Evolutionary conservation across 176 grass and related monocot genomes (phyloP), one percentile per base, ranked within the genome.

Genomic region (Raddia guianensis): DNA sequence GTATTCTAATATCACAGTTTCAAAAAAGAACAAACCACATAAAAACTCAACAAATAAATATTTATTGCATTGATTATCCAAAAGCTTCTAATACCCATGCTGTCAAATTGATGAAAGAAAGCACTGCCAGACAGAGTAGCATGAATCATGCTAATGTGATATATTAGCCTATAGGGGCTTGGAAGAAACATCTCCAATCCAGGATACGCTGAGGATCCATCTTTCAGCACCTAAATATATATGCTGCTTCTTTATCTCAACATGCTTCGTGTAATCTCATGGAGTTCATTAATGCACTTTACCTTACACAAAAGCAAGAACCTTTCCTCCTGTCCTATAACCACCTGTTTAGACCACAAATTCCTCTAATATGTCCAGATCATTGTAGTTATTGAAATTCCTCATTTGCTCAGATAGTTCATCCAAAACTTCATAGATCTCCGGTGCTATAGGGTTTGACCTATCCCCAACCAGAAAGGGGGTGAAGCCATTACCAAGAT

Each of bases 401-500:
- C 67, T 93, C 73, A 93, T 87, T 71, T 93, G 87, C n/a, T 68
- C 81, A 53, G 81, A 84, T 35, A 90, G 68, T 75, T 83, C 82
- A 51, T 85, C 81, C 48, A 93, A 80, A 62, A 87, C 73, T 63
- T 85, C 87, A 66, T 82, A 90, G 73, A 93, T 93, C 82, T 87
- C 81, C 54, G 84, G 84, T 70, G 87, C 84, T 49, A 87, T 68
- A 20, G 77, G 77, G 67, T 93, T 93, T 14, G 77, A 90, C 18
- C 76, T 84, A 64, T 85, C 81, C 44, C 84, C 91, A 61, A 93
- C 87, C 49, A 82, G 49, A 80, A 93, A 93, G 0, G 91, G 87
- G 21, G 85, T 54, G 27, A 93, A 93, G 8, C 87, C 87, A 65
- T 90, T 93, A 62, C 91, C 91, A 66, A 93, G 81, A 90, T 93